Percentiles rank a stretch among this genome's conserved stretches.
Conservation (phyloP, 2,329 filamentous ascomycete species). For the Leptographium lundbergii region DNA sequence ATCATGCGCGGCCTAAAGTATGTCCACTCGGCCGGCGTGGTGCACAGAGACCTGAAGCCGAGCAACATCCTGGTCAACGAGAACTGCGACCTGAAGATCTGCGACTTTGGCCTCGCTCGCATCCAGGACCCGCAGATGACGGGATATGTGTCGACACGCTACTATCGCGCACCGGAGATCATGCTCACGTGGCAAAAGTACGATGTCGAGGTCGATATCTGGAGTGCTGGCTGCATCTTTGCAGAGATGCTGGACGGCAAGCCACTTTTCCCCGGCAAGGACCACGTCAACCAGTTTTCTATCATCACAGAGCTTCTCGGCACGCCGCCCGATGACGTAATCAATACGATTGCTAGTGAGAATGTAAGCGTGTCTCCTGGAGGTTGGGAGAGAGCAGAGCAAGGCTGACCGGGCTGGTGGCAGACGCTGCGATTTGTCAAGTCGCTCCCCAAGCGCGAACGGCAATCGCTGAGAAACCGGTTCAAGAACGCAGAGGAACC, state of each 20-base stretch:
- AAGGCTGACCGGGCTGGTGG: constrained; percentile 9
- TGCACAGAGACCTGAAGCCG: constrained; percentile 94
- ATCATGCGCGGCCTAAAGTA: constrained; percentile 98
- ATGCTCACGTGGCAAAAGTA: constrained; percentile 99
- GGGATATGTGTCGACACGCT: constrained; percentile 94
- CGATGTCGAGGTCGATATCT: constrained; percentile 97
- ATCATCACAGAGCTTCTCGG: constrained; percentile 97
- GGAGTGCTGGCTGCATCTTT: constrained; percentile 98
- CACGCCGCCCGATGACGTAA: constrained; percentile 95
- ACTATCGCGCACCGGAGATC: constrained; percentile 97
- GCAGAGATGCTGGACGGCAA: constrained; percentile 99
- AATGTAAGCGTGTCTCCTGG: constrained; percentile 49
- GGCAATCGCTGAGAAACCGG: constrained; percentile 74
- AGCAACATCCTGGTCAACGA: constrained; percentile 99
- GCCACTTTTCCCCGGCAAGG: constrained; percentile 94
- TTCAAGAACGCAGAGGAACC: constrained; percentile 89
- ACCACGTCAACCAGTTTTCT: constrained; percentile 98
- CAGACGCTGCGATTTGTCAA: constrained; percentile 95
- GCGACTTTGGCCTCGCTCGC: constrained; percentile 92
- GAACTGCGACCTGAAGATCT: constrained; percentile 99
- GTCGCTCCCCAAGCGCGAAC: constrained; percentile 86
- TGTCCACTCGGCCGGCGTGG: constrained; percentile 94
- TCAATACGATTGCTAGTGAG: constrained; percentile 95
- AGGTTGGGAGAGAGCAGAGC: not conserved
- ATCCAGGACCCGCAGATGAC: constrained; percentile 99